These are phyloP conservation scores for Lachnellula subtilissima DNA, from an alignment of 2,329 filamentous ascomycete genomes.

Conservation along the genomic window DNA sequence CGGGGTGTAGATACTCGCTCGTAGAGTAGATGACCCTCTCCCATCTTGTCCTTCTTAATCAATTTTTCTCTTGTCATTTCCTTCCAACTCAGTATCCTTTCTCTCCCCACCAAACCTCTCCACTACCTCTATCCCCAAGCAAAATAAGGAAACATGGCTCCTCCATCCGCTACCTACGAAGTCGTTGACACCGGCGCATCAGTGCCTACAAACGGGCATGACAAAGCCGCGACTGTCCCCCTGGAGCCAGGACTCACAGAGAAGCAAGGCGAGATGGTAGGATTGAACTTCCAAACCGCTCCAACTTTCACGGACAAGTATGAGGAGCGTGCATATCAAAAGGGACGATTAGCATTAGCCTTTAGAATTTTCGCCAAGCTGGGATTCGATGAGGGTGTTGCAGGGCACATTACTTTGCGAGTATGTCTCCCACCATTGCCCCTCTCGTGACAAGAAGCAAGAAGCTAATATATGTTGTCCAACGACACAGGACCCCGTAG, in stretches of 20 bases:
- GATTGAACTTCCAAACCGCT: constrained; percentile 1
- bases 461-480: background rate
- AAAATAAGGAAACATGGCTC: constrained; percentile 12
- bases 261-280: constrained; percentile 8
- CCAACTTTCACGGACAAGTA: constrained; percentile 30
- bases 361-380: constrained; percentile 45
- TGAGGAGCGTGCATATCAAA: constrained; percentile 34
- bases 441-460: background rate
- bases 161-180: constrained; percentile 20
- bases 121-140: too few relatives aligned
- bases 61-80: too few relatives aligned
- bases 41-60: too few relatives aligned
- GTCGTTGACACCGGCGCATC: constrained; percentile 9
- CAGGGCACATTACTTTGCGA: constrained; percentile 41
- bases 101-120: too few relatives aligned
- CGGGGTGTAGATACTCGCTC: too few relatives aligned
- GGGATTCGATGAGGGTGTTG: constrained; percentile 43
- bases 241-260: constrained; percentile 21
- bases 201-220: constrained; percentile 3
- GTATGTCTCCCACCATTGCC: constrained; percentile 15
- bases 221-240: constrained; percentile 8
- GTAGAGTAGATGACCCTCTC: too few relatives aligned
- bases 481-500: constrained; percentile 29
- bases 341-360: constrained; percentile 41
- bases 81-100: too few relatives aligned